Percentiles rank a stretch among this genome's conserved stretches.
phyloP scores from a whole-genome alignment of 257 asterid genomes.

The Coffea eugenioides region DNA sequence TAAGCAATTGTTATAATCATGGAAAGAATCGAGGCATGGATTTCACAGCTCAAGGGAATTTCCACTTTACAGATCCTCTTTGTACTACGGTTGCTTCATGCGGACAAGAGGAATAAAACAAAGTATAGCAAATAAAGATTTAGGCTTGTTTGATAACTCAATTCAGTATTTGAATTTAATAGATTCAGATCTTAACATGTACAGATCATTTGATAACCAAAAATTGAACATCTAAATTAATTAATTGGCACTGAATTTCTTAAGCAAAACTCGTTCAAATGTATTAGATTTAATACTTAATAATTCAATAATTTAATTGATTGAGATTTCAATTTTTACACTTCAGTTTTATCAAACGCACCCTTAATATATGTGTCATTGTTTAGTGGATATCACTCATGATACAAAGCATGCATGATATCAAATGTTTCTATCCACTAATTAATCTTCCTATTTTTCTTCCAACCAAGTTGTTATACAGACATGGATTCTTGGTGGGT shows the following conservation, averaged over 20 bases:
- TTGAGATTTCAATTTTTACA: too few species aligned
- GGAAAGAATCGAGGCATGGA: conserved; percentile 10
- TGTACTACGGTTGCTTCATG: not conserved
- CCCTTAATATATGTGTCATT: not conserved
- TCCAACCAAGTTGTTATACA: not conserved
- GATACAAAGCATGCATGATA: conserved; percentile 8
- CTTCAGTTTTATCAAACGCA: too few species aligned
- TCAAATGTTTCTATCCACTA: conserved; percentile 1
- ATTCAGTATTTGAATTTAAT: too few species aligned
- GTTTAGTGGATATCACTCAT: not conserved
- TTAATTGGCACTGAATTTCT: too few species aligned
- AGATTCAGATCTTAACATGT: too few species aligned
- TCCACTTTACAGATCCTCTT: conserved; percentile 15
- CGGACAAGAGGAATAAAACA: not conserved
- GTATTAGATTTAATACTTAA: too few species aligned
- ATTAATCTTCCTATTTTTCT: not conserved
- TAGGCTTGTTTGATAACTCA: not conserved
- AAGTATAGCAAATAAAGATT: not conserved
- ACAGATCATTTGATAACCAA: too few species aligned
- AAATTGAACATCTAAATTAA: too few species aligned
- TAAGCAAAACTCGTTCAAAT: too few species aligned
- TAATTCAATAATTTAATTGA: too few species aligned
- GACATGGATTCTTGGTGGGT: not conserved
- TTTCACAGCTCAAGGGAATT: conserved; percentile 13
- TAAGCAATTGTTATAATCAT: conserved; percentile 14